Base-by-base conservation (phyloP, 2,329 filamentous ascomycete species). In the Colletotrichum chlorophyti region DNA sequence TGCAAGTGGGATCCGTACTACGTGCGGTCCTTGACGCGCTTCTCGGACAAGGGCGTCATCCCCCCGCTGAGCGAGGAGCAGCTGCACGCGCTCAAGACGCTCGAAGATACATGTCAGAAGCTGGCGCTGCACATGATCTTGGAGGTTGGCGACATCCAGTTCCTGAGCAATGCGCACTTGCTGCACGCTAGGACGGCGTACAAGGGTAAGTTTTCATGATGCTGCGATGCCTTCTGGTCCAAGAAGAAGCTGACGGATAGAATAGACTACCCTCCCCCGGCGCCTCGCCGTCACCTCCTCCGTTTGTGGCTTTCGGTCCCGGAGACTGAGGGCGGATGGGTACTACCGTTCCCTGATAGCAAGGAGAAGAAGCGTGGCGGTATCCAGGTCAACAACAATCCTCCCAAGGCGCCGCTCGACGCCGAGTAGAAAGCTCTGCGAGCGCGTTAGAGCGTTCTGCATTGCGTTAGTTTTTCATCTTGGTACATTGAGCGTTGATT, bases 1-100 rank as follows among this genome's bases (percentile, higher is more conserved):
- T 88, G 85, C 72, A 96, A 96, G 80, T 96, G 89, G 86, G 93
- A 96, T 69, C 93, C 93, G 1, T 96, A 96, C 81, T 96, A 90
- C 71, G 86, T 96, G 59, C 86, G 86, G 63, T 92, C 88, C 8
- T 79, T 96, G 7, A 81, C 77, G 17, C 85, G 91, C 24, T 95
- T 94, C 77, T 90, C 86, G 1, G 85, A 91, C 68, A 73, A 76
- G 15, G 91, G 91, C 2, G 70, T 90, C 41, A 89, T 96, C 60
- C 92, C 92, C 6, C 76, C 88, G 0, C 78, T 96, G 32, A 90
- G 87, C 6, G 73, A 79, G 0, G 88, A 82, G 55, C 92, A 96
- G 74, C 65, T 81, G 50, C 84, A 86, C 58, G 92, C 92, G 2
- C 76, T 88, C 6, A 68, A 83, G 38, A 79, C 94, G 6, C 81